Percentiles rank a stretch among this genome's conserved stretches.
Evolutionary conservation across 2,329 filamentous ascomycete genomes (phyloP).

Genomic region (Zasmidium cellare): DNA sequence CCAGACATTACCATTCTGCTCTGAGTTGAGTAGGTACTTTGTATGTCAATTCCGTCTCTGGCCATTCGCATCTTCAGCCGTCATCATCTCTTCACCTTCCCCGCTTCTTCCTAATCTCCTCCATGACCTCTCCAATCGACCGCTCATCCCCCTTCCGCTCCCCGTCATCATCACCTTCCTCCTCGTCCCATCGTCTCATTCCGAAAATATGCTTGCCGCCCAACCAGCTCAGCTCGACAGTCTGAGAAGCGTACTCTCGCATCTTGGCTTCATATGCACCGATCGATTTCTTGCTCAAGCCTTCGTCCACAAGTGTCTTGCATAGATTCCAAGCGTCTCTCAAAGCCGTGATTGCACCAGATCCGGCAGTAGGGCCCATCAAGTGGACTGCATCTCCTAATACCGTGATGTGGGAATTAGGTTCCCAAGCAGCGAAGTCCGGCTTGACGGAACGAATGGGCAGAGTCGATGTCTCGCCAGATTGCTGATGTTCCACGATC

Average conservation of each 20-base stretch:
- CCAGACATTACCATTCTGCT: too few species aligned
- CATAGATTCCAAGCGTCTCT: conserved; percentile 33
- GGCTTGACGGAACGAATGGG: conserved; percentile 35
- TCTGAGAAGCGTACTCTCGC: background rate
- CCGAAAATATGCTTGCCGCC: conserved; percentile 2
- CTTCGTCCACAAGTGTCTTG: background rate
- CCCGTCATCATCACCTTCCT: background rate
- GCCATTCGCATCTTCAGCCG: background rate
- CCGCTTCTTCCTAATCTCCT: conserved; percentile 2
- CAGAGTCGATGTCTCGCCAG: conserved; percentile 33
- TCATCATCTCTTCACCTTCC: background rate
- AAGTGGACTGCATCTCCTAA: conserved; percentile 47
- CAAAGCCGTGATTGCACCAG: conserved; percentile 48
- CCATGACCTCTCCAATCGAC: background rate
- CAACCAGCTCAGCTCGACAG: conserved; percentile 1
- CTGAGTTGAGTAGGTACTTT: too few species aligned
- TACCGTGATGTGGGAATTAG: conserved; percentile 35
- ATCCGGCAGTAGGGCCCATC: conserved; percentile 46
- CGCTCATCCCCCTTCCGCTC: background rate
- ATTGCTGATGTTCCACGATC: conserved; percentile 21
- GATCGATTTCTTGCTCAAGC: background rate
- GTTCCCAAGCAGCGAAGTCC: conserved; percentile 34
- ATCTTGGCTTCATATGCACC: background rate
- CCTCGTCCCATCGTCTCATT: background rate
- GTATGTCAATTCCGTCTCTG: too few species aligned